Conservation (phyloP, 169 alveolate species). For the Cystoisospora suis region DNA sequence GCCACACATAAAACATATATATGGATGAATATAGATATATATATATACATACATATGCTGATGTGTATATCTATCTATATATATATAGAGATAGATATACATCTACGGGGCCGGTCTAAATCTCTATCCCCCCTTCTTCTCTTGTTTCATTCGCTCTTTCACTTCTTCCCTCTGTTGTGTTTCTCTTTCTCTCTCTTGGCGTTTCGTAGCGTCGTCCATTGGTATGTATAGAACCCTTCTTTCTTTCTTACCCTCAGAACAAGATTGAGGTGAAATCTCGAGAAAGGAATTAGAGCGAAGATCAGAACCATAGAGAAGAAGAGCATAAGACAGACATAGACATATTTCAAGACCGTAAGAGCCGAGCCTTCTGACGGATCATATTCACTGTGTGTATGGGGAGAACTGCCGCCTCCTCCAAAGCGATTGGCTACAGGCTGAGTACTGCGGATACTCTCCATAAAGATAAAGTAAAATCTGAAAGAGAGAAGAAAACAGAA, state of each 20-base stretch:
- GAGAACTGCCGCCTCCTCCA: too few relatives aligned
- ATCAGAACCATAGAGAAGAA: conserved; percentile 45
- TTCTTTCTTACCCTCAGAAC: conserved; percentile 39
- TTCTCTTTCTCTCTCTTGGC: too few relatives aligned
- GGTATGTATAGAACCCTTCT: too few relatives aligned
- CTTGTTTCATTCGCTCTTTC: too few relatives aligned
- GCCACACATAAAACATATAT: too few relatives aligned
- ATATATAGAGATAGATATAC: background rate
- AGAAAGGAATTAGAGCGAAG: conserved; percentile 46
- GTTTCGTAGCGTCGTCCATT: too few relatives aligned
- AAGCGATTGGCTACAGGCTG: background rate
- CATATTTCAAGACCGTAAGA: background rate
- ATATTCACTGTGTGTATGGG: background rate
- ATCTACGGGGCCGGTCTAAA: background rate
- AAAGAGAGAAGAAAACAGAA: background rate
- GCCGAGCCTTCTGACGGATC: conserved; percentile 4
- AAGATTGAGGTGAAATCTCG: conserved; percentile 44
- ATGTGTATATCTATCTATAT: background rate
- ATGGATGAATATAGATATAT: background rate
- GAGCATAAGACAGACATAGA: conserved; percentile 38
- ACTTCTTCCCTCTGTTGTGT: too few relatives aligned
- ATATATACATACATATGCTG: background rate
- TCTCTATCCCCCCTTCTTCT: too few relatives aligned
- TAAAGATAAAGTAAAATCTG: conserved; percentile 9
- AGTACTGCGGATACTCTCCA: background rate